Conservation (phyloP, 169 alveolate species). For the Condylostoma magnum region DNA sequence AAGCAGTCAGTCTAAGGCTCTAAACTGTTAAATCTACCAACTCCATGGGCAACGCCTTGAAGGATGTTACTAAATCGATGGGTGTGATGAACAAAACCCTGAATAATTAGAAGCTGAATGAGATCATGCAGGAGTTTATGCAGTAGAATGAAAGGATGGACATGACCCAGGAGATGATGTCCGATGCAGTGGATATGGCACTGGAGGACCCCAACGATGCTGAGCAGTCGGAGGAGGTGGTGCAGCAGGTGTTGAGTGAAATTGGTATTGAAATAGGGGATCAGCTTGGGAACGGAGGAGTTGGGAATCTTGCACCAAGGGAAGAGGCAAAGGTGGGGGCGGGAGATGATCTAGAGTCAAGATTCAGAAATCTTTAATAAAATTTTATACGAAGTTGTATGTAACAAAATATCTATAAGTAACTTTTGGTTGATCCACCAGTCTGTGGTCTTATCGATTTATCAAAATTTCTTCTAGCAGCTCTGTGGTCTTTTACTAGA, state of each 20-base stretch:
- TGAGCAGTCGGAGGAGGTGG: slow-evolving; percentile 41
- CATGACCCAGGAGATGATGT: slow-evolving; percentile 61
- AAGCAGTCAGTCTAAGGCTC: slow-evolving; percentile 64
- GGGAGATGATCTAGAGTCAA: background rate
- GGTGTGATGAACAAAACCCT: slow-evolving; percentile 49
- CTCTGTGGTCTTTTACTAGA: no score
- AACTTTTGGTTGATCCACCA: no score
- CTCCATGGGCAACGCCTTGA: slow-evolving; percentile 55
- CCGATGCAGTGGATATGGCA: slow-evolving; percentile 59
- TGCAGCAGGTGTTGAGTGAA: slow-evolving; percentile 35
- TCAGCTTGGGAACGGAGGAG: background rate
- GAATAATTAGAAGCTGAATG: slow-evolving; percentile 41
- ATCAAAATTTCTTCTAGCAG: no score
- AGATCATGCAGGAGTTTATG: slow-evolving; percentile 51
- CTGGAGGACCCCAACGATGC: slow-evolving; percentile 37
- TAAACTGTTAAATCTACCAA: slow-evolving; percentile 64
- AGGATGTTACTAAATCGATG: slow-evolving; percentile 52
- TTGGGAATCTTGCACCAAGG: background rate
- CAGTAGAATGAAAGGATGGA: slow-evolving; percentile 56
- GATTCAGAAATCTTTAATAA: background rate
- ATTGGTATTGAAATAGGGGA: slow-evolving; percentile 30
- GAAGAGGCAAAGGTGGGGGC: background rate
- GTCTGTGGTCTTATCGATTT: no score
- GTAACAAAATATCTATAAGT: background rate
- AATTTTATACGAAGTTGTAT: background rate